These are phyloP conservation scores for Diutina siamensis DNA, from an alignment of 1,139 yeast species.

Conservation along the genomic window DNA sequence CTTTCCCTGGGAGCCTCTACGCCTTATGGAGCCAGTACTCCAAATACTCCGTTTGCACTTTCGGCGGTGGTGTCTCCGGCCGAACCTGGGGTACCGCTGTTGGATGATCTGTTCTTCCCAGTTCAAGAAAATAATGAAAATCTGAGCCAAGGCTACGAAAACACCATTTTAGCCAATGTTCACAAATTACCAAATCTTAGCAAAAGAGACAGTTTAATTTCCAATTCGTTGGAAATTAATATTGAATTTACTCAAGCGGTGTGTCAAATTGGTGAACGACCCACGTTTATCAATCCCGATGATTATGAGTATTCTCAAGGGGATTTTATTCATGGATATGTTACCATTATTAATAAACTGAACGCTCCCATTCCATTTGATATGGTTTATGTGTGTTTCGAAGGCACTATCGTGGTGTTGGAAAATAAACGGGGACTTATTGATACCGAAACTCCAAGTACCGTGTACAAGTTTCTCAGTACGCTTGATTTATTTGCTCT, in stretches of 20 bases:
- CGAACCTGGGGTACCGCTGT: neutral
- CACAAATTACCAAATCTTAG: slow-evolving; percentile 28
- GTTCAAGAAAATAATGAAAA: slow-evolving; percentile 7
- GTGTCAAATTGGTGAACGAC: slow-evolving; percentile 29
- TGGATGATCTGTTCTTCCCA: slow-evolving; percentile 7
- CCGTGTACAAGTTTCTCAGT: slow-evolving; percentile 20
- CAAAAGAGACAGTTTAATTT: slow-evolving; percentile 16
- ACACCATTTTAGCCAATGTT: slow-evolving; percentile 32
- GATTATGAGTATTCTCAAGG: slow-evolving; percentile 26
- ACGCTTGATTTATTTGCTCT: slow-evolving; percentile 37
- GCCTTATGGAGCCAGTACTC: slow-evolving; percentile 13
- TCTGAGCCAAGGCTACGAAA: slow-evolving; percentile 29
- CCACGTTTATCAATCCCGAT: slow-evolving; percentile 20
- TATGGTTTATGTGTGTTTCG: slow-evolving; percentile 28
- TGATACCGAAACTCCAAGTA: slow-evolving; percentile 17
- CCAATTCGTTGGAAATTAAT: slow-evolving; percentile 20
- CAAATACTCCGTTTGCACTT: slow-evolving; percentile 11
- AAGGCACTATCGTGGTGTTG: slow-evolving; percentile 19
- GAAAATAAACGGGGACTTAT: slow-evolving; percentile 18
- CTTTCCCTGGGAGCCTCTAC: slow-evolving; percentile 10
- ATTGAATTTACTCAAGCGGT: slow-evolving; percentile 29
- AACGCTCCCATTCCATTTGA: slow-evolving; percentile 23
- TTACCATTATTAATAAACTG: slow-evolving; percentile 23
- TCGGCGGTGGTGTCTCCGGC: slow-evolving; percentile 10
- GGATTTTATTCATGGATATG: slow-evolving; percentile 28